Base-by-base conservation (phyloP, 2,329 filamentous ascomycete genomes). In the Mariannaea elegans region DNA sequence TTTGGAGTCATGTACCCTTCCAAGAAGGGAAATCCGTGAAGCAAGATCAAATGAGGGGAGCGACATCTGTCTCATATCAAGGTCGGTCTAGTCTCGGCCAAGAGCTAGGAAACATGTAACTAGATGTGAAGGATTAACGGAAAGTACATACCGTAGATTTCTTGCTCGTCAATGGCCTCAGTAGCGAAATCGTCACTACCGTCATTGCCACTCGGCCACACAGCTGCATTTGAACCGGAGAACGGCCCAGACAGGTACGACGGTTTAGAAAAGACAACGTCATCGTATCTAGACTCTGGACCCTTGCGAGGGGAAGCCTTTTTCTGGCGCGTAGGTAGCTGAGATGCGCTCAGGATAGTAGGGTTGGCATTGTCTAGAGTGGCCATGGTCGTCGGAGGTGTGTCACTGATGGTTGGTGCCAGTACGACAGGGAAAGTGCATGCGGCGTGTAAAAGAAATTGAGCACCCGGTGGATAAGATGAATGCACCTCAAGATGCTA, bases 151-250 rank as follows among this genome's bases (percentile, higher is more conserved):
- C 93, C 93, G 74, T 94, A 99, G 39, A 99, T 94, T 78, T 99
- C 95, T 76, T 97, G 95, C 76, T 96, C 92, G 73, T 99, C 95
- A 67, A 99, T 97, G 57, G 91, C 91, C 69, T 98, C 94, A 32
- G 88, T 82, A 1, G 82, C 80, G 47, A 87, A 83, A 59, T 89
- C 86, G 58, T 88, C 86, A 49, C 29, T 86, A 80, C 48, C 76
- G 80, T 79, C 75, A 18, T 73, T 71, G 49, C 67, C 69, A 36
- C 71, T 73, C 45, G 72, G 70, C 71, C 76, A 78, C 65, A 59
- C 48, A 31, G 65, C 73, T 24, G 61, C 74, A 73, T 73, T 70
- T 47, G 77, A 76, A 27, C 73, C 66, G 65, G 69, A 76, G 66
- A 80, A 78, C 5, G 79, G 77, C 42, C 72, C 71, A 41, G 75